Conservation (phyloP, 306 rosid species). For the Canavalia ensiformis region DNA sequence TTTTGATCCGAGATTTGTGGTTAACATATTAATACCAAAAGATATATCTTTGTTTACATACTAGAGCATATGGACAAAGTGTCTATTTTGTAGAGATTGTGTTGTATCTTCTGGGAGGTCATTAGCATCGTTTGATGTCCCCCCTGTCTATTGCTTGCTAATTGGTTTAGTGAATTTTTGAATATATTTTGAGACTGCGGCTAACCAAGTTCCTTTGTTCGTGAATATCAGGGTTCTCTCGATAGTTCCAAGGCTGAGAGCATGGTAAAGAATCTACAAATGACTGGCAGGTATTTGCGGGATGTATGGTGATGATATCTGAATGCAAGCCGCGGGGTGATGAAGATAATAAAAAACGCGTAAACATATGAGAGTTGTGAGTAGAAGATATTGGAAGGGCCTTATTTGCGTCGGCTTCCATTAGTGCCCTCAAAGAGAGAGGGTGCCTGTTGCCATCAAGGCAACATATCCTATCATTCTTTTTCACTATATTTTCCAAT, state of each 20-base stretch:
- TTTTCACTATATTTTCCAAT: conserved; percentile 51
- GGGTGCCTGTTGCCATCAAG: conserved; percentile 40
- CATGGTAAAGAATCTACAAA: conserved; percentile 91
- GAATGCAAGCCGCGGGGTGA: not conserved
- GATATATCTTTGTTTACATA: not conserved
- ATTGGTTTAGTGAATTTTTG: not conserved
- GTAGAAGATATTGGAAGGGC: conserved; percentile 44
- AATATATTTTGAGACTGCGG: not conserved
- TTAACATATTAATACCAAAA: conserved; percentile 14
- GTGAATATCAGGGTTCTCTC: conserved; percentile 81
- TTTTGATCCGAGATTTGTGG: conserved; percentile 19
- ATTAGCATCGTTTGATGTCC: not conserved
- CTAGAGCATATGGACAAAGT: conserved; percentile 1
- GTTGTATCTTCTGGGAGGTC: conserved; percentile 4
- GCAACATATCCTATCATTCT: conserved; percentile 57
- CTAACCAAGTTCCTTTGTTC: conserved; percentile 37
- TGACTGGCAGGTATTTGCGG: conserved; percentile 87
- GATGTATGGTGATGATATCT: conserved; percentile 84
- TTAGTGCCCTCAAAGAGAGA: conserved; percentile 45
- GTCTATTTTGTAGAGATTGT: not conserved
- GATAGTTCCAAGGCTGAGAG: conserved; percentile 91
- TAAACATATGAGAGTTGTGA: conserved; percentile 44
- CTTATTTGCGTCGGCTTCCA: conserved; percentile 47
- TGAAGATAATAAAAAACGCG: conserved; percentile 21
- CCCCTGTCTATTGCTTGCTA: not conserved